Base-by-base conservation (phyloP, 2,329 filamentous ascomycete species). In the Colletotrichum melonis region DNA sequence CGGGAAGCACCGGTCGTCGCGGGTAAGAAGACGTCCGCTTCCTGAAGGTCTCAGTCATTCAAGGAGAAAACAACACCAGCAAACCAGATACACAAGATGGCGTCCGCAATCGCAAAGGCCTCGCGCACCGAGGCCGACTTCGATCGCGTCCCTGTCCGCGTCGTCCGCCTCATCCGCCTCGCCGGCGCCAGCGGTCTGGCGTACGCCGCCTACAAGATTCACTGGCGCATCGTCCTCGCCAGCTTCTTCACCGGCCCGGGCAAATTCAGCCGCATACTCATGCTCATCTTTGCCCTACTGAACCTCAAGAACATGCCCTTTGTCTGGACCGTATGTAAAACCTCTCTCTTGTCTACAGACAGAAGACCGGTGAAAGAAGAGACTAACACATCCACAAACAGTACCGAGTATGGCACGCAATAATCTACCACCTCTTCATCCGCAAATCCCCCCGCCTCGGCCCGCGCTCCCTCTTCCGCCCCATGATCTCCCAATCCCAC, bases 231-330 rank as follows among this genome's bases (percentile, higher is more conserved):
- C 2, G 73, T 84, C 26, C 72, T 86, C 12, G 78, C 80, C 65
- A 76, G 81, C 32, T 90, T 90, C 78, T 80, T 88, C 72, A 89
- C 86, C 0, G 89, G 88, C 0, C 88, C 89, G 0, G 89, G 88
- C 3, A 84, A 87, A 65, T 86, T 84, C 6, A 88, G 85, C 75
- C 86, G 89, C 5, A 84, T 91, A 69, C 65, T 89, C 69, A 80
- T 90, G 72, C 77, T 92, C 16, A 63, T 89, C 14, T 89, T 93
- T 69, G 85, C 90, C 14, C 60, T 92, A 8, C 77, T 89, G 56
- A 96, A 95, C 81, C 86, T 92, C 84, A 96, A 96, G 87, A 93
- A 88, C 73, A 79, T 95, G 73, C 94, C 94, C 0, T 87, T 94
- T 55, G 89, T 90, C 11, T 96, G 94, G 94, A 94, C 94, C 76